phyloP scores from a whole-genome alignment of 805 yeast species.

The Spathaspora arborariae region DNA sequence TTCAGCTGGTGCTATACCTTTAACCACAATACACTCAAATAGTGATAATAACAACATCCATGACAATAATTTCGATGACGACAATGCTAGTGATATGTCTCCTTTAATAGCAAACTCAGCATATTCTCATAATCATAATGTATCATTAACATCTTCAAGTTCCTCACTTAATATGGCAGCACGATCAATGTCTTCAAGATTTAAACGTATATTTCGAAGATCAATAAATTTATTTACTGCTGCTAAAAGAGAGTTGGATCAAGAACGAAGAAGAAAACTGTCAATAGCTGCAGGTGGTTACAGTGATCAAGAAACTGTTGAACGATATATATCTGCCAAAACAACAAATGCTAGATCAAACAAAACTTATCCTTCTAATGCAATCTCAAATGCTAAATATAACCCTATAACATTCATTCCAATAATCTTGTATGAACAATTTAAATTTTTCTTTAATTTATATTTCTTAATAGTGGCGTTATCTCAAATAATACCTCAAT shows the following conservation, averaged over 20 bases:
- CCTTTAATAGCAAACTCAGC: conserved; percentile 24
- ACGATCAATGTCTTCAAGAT: conserved; percentile 9
- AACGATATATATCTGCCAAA: conserved; percentile 40
- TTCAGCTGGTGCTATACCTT: conserved; percentile 24
- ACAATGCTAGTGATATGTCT: conserved; percentile 21
- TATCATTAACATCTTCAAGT: conserved; percentile 20
- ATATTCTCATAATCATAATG: conserved; percentile 11
- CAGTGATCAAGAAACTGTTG: conserved; percentile 24
- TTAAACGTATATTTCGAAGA: conserved; percentile 9
- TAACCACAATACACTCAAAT: conserved; percentile 15
- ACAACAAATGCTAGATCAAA: conserved; percentile 23
- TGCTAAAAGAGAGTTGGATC: conserved; percentile 24
- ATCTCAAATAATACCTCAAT: conserved; percentile 84
- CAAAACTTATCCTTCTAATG: conserved; percentile 54
- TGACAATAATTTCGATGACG: conserved; percentile 15
- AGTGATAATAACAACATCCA: conserved; percentile 22
- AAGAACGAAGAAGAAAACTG: conserved; percentile 17
- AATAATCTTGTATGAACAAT: conserved; percentile 86
- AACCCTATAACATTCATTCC: conserved; percentile 87
- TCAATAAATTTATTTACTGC: conserved; percentile 16
- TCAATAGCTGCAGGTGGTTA: too few relatives aligned
- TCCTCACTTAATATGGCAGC: conserved; percentile 13
- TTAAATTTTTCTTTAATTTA: conserved; percentile 92
- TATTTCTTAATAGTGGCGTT: conserved; percentile 91
- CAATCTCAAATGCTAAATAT: conserved; percentile 91